Percentiles rank a stretch among this genome's conserved stretches.
Conservation (phyloP, 23 red algal species). For the Agarophyton chilense region DNA sequence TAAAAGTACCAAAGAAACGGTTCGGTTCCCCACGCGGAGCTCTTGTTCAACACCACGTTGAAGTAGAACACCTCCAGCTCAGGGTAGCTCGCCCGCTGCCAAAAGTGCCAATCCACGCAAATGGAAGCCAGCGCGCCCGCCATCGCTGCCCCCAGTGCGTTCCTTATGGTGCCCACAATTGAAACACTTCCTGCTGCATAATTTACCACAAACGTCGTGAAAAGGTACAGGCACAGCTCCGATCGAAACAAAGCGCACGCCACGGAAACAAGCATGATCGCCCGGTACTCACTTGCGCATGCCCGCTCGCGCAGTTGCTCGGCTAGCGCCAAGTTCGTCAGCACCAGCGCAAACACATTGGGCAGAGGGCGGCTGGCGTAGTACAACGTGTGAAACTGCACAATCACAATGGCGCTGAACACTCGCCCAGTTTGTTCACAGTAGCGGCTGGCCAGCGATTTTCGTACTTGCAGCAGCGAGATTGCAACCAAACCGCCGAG, state of each 20-base stretch:
- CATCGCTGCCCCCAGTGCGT: conserved; percentile 10
- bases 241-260: conserved; percentile 76
- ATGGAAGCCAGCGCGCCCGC: conserved; percentile 67
- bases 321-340: conserved; percentile 63
- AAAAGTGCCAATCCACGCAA: conserved; percentile 80
- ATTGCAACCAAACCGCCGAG: conserved; percentile 31
- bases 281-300: neutral
- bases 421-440: conserved; percentile 1
- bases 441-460: conserved; percentile 31
- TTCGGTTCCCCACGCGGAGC: conserved; percentile 68
- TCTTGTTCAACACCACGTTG: conserved; percentile 74
- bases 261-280: conserved; percentile 53
- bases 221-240: conserved; percentile 72
- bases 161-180: neutral
- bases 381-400: conserved; percentile 87
- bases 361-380: conserved; percentile 84
- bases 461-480: conserved; percentile 39
- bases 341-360: conserved; percentile 74
- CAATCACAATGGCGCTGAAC: conserved; percentile 29
- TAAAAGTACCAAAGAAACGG: conserved; percentile 92
- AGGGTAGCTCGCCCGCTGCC: conserved; percentile 74
- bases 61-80: conserved; percentile 93
- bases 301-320: conserved; percentile 2
- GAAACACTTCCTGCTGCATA: neutral
- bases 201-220: conserved; percentile 52